Base-by-base conservation (phyloP, 2,329 filamentous ascomycete genomes). In the Lecanicillium sp. region DNA sequence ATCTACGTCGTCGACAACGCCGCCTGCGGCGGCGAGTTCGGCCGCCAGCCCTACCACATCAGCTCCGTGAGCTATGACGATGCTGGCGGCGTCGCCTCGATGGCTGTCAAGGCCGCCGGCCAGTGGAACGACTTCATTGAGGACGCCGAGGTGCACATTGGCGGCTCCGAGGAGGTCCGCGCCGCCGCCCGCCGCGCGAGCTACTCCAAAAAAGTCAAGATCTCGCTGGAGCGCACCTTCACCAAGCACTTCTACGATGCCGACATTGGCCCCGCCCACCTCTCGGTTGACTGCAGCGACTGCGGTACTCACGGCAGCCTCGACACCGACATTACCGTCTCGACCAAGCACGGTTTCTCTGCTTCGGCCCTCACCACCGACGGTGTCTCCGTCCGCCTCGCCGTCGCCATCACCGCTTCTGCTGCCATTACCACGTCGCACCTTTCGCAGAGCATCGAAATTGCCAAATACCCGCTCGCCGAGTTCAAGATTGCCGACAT, bases 201-300 rank as follows among this genome's bases (percentile, higher is more conserved):
- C 36, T 45, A 46, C 43, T 36, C 37, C 15, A 45, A 50, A n/a
- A 50, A 50, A 36, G 43, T 39, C 43, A 50, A 50, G 48, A 45
- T 50, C 12, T 46, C 30, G 42, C 48, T 50, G 17, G 48, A 50
- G 43, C 48, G 38, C 43, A 20, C 20, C 42, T 50, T 46, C 19
- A 50, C 21, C 48, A 50, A 47, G 48, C 42, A 46, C 42, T 50
- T 50, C 17, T 50, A 50, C 48, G 42, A 50, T 27, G 43, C 48
- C 5, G 43, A 47, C 23, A 42, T 50, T 33, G 48, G 48, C 19
- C 48, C 48, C 19, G 48, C 48, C 10, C 48, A 50, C 26, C 37
- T 50, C n/a, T 45, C 43, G 14, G 48, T 50, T 40, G 42, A 46
- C 29, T 50, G 48, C 48, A 35, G 27, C 42, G 43, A 50, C 48